These are phyloP conservation scores for Polytrichum formosum DNA, from an alignment of 225 moss, liverwort and hornwort genomes.

Conservation along the genomic window DNA sequence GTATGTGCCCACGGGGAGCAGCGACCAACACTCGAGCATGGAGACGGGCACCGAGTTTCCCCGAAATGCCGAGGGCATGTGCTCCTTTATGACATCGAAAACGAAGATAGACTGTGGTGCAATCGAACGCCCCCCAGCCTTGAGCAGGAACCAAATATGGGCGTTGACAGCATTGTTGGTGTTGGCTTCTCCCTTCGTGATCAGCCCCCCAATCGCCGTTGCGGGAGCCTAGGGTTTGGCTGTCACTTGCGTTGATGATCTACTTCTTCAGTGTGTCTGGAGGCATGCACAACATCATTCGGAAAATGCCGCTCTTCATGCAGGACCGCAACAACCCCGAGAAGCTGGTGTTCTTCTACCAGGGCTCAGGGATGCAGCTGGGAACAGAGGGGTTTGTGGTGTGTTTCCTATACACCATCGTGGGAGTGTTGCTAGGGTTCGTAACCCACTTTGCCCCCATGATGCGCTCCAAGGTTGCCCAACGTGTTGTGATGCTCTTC, in stretches of 20 bases:
- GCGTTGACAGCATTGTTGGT: constrained; percentile 51
- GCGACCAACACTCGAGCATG: constrained; percentile 40
- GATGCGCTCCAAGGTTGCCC: constrained; percentile 42
- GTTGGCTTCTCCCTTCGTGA: constrained; percentile 56
- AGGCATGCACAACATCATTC: constrained; percentile 89
- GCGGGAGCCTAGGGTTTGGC: constrained; percentile 67
- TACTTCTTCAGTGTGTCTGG: constrained; percentile 95
- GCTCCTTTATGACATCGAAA: constrained; percentile 58
- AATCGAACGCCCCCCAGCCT: constrained; percentile 67
- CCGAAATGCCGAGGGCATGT: constrained; percentile 68
- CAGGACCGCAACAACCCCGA: constrained; percentile 60
- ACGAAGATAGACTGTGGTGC: constrained; percentile 57
- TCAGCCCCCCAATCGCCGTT: constrained; percentile 39
- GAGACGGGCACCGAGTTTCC: constrained; percentile 52
- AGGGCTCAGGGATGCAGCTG: constrained; percentile 75
- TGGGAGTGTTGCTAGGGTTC: constrained; percentile 61
- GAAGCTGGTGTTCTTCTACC: constrained; percentile 74
- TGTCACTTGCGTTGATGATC: constrained; percentile 55
- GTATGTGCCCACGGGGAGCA: constrained; percentile 50
- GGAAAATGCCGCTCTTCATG: constrained; percentile 77
- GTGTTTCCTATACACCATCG: constrained; percentile 59
- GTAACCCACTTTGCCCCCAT: constrained; percentile 54
- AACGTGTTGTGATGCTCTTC: constrained; percentile 49
- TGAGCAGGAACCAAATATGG: constrained; percentile 65
- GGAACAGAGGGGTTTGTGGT: constrained; percentile 86